Conservation (phyloP, 441 rosid species). For the Aleurites moluccanus region DNA sequence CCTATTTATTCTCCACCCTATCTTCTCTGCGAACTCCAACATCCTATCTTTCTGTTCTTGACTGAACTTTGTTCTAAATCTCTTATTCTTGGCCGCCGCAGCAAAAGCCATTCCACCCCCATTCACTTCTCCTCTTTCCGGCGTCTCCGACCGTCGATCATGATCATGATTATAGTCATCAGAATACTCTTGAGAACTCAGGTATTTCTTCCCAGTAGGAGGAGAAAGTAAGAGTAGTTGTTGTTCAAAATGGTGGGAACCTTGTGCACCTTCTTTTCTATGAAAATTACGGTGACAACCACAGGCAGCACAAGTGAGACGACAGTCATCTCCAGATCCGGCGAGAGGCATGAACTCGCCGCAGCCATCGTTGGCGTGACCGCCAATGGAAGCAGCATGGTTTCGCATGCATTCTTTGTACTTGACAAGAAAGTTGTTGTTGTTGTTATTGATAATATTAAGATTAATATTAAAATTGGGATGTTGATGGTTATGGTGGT, state of each 20-base stretch:
- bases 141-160: slow-evolving; percentile 30
- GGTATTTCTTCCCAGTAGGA: background rate
- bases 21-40: slow-evolving; percentile 71
- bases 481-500: background rate
- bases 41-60: slow-evolving; percentile 82
- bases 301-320: slow-evolving; percentile 85
- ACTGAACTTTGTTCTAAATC: slow-evolving; percentile 78
- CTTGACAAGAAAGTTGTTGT: slow-evolving; percentile 11
- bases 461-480: too few species aligned
- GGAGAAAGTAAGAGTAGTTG: background rate
- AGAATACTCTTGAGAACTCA: background rate
- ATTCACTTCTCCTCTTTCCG: slow-evolving; percentile 27
- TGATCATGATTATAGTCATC: slow-evolving; percentile 1
- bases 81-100: slow-evolving; percentile 50
- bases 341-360: slow-evolving; percentile 74
- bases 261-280: slow-evolving; percentile 50
- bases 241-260: background rate
- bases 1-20: slow-evolving; percentile 86
- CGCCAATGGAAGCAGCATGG: slow-evolving; percentile 78
- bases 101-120: background rate
- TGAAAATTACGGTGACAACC: slow-evolving; percentile 94
- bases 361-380: slow-evolving; percentile 87
- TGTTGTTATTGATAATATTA: too few species aligned
- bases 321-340: slow-evolving; percentile 57
- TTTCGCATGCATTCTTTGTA: slow-evolving; percentile 78